Evolutionary conservation across 768 basidiomycete species (phyloP).

Genomic region (Xerocomellus chrysenteron): DNA sequence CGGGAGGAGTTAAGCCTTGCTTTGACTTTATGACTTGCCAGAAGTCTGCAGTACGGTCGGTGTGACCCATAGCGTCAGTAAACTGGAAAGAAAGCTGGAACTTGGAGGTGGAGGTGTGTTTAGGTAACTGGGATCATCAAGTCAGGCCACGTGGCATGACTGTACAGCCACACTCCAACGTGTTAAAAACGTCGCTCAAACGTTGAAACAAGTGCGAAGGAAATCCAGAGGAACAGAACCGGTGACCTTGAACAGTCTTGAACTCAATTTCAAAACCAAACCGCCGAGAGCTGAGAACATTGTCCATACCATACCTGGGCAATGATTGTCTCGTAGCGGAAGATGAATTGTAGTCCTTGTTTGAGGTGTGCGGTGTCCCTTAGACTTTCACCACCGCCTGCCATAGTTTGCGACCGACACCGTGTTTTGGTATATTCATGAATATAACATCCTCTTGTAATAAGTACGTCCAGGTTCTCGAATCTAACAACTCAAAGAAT

Average conservation of each 20-base stretch:
- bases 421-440: constrained; percentile 20
- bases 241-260: too few relatives aligned
- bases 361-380: constrained; percentile 67
- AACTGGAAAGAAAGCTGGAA: neutral
- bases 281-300: constrained; percentile 26
- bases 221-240: too few relatives aligned
- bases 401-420: constrained; percentile 55
- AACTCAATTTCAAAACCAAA: constrained; percentile 6
- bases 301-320: constrained; percentile 15
- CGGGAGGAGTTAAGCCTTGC: constrained; percentile 40
- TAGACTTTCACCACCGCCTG: constrained; percentile 53
- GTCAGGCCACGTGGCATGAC: constrained; percentile 22
- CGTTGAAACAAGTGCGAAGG: too few relatives aligned
- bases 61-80: constrained; percentile 47
- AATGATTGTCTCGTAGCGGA: constrained; percentile 29
- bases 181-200: too few relatives aligned
- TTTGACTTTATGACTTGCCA: constrained; percentile 49
- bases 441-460: constrained; percentile 20
- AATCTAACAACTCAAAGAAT: constrained; percentile 14
- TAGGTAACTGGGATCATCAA: neutral
- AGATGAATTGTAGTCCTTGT: constrained; percentile 54
- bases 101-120: neutral
- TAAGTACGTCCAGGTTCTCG: neutral
- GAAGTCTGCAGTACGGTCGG: constrained; percentile 65
- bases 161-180: neutral